Conservation (phyloP, 2,329 filamentous ascomycete species). For the Magnaporthales sp. region DNA sequence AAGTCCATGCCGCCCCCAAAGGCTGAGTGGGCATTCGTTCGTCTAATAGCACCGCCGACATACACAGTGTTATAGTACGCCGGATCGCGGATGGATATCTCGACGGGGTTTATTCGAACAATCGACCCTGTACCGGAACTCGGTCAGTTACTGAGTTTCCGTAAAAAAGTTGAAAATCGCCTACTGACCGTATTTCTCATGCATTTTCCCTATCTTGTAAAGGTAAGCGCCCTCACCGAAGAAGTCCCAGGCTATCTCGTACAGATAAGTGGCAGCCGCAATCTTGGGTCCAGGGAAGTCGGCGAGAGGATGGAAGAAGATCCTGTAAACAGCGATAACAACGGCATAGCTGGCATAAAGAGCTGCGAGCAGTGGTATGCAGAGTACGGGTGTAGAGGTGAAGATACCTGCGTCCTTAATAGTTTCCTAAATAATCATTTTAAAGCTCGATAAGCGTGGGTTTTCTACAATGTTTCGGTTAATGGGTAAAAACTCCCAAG, state of each 20-base stretch:
- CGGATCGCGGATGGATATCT: slow-evolving; percentile 20
- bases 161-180: no score
- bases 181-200: slow-evolving; percentile 22
- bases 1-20: slow-evolving; percentile 11
- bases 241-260: slow-evolving; percentile 17
- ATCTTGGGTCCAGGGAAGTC: slow-evolving; percentile 14
- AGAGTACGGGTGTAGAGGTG: neutral
- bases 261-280: slow-evolving; percentile 12
- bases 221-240: slow-evolving; percentile 16
- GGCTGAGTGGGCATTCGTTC: slow-evolving; percentile 6
- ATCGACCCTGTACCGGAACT: slow-evolving; percentile 19
- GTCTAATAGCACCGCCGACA: slow-evolving; percentile 7
- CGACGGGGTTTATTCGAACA: slow-evolving; percentile 21
- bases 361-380: neutral
- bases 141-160: no score
- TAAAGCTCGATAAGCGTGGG: no score
- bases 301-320: slow-evolving; percentile 14
- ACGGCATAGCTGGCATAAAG: slow-evolving; percentile 5
- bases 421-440: no score
- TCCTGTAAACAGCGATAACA: slow-evolving; percentile 9
- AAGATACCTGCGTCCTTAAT: no score
- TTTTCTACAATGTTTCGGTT: no score
- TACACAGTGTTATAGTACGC: slow-evolving; percentile 20
- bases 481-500: no score
- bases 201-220: slow-evolving; percentile 21